phyloP scores from a whole-genome alignment of 2,329 filamentous ascomycete genomes.

The Talaromyces rugulosus region DNA sequence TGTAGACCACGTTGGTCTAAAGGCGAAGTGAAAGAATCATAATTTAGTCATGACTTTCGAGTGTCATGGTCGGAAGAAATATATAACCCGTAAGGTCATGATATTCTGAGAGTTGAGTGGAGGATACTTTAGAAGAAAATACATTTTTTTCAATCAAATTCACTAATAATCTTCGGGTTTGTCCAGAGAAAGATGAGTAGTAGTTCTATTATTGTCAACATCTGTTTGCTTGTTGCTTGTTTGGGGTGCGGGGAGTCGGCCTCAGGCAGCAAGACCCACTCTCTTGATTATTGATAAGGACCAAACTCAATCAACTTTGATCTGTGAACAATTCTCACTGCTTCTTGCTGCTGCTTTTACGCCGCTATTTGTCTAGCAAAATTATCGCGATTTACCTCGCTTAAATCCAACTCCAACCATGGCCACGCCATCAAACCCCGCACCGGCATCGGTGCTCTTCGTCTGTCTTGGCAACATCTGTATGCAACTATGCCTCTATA shows the following conservation, averaged over 20 bases:
- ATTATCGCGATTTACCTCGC: background rate
- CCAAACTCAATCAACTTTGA: background rate
- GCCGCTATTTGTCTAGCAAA: too few relatives aligned
- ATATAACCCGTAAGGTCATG: background rate
- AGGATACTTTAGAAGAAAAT: background rate
- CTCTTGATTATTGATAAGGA: background rate
- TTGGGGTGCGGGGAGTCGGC: background rate
- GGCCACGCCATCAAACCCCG: background rate
- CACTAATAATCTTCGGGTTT: background rate
- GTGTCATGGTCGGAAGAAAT: background rate
- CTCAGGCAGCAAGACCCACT: background rate
- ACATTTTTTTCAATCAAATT: too few relatives aligned
- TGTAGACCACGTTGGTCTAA: background rate
- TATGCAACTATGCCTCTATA: conserved; percentile 23
- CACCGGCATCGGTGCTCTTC: conserved; percentile 70
- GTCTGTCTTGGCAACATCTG: conserved; percentile 98
- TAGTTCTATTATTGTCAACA: background rate
- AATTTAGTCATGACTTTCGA: background rate
- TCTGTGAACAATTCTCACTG: background rate
- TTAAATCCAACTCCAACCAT: background rate
- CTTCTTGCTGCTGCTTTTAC: background rate
- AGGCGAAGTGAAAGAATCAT: background rate
- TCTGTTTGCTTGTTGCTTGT: background rate
- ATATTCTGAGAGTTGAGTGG: background rate
- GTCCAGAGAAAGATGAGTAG: background rate